These are phyloP conservation scores for Drosera capensis DNA, from an alignment of 148 eudicot genomes.

Conservation along the genomic window DNA sequence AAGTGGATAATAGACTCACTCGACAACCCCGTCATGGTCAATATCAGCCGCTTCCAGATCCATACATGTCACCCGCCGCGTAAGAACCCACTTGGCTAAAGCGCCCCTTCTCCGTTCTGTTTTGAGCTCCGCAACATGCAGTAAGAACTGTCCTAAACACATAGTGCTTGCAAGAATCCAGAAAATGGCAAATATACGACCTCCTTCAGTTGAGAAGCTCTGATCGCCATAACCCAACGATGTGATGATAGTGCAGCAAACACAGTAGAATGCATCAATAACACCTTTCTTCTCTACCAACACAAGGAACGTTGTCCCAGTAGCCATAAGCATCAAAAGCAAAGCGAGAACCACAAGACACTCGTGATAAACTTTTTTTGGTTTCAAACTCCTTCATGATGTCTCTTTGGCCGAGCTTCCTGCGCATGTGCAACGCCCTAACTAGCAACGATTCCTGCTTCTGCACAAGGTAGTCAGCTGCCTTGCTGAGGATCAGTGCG, in stretches of 20 bases:
- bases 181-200: slow-evolving; percentile 61
- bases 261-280: slow-evolving; percentile 82
- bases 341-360: slow-evolving; percentile 19
- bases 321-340: slow-evolving; percentile 33
- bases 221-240: slow-evolving; percentile 82
- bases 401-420: slow-evolving; percentile 24
- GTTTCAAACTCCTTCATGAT: slow-evolving; percentile 43
- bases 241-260: slow-evolving; percentile 74
- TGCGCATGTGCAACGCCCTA: slow-evolving; percentile 32
- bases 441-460: slow-evolving; percentile 62
- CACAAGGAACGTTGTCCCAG: slow-evolving; percentile 46
- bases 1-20: slow-evolving; percentile 43
- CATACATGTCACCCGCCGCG: slow-evolving; percentile 32
- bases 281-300: slow-evolving; percentile 43
- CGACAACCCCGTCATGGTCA: slow-evolving; percentile 60
- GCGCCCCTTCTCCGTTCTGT: slow-evolving; percentile 45
- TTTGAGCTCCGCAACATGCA: slow-evolving; percentile 66
- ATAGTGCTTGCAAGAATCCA: slow-evolving; percentile 76
- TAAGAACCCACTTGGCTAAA: slow-evolving; percentile 40
- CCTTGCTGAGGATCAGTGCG: slow-evolving; percentile 45
- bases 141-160: slow-evolving; percentile 62
- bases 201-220: slow-evolving; percentile 68
- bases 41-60: slow-evolving; percentile 91
- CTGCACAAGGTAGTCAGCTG: slow-evolving; percentile 72
- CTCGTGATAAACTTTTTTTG: slow-evolving; percentile 40